These are phyloP conservation scores for Diplosphaera chodatii DNA, from an alignment of 139 green algal genomes.

Conservation along the genomic window DNA sequence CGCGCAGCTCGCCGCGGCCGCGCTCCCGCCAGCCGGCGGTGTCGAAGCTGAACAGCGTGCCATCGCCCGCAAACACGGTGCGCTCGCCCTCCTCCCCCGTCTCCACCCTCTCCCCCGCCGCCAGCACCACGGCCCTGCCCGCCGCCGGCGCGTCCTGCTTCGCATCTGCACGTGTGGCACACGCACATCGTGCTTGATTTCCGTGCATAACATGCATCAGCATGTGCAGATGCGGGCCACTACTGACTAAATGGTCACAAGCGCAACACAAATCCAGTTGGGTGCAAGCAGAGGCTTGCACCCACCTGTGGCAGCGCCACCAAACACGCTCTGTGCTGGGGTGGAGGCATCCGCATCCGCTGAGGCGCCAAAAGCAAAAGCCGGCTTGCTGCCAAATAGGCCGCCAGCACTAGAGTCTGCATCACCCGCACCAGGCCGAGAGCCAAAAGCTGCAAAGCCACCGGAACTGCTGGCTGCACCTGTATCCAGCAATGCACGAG, in stretches of 20 bases:
- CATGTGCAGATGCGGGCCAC: too few relatives aligned
- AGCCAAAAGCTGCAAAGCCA: background rate
- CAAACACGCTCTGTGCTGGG: conserved; percentile 4
- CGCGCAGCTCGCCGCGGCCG: conserved; percentile 69
- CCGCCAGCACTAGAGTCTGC: background rate
- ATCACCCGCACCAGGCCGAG: too few relatives aligned
- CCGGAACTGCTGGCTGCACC: background rate
- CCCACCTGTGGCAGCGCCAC: background rate
- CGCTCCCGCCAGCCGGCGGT: conserved; percentile 70
- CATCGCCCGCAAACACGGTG: conserved; percentile 44
- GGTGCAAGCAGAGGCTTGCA: too few relatives aligned
- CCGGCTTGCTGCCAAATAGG: conserved; percentile 6
- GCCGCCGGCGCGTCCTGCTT: background rate
- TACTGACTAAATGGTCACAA: too few relatives aligned
- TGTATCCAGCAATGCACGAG: too few relatives aligned
- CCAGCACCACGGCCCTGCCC: conserved; percentile 5
- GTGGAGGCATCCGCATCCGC: background rate
- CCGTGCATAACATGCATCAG: too few relatives aligned
- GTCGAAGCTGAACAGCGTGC: conserved; percentile 78
- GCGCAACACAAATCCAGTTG: too few relatives aligned
- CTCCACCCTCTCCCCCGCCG: conserved; percentile 32
- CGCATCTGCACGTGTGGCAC: background rate
- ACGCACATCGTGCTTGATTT: too few relatives aligned
- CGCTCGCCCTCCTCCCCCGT: conserved; percentile 78
- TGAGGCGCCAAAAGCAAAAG: background rate